Conservation (phyloP, 495 filamentous ascomycete genomes). For the Neurospora discreta region DNA sequence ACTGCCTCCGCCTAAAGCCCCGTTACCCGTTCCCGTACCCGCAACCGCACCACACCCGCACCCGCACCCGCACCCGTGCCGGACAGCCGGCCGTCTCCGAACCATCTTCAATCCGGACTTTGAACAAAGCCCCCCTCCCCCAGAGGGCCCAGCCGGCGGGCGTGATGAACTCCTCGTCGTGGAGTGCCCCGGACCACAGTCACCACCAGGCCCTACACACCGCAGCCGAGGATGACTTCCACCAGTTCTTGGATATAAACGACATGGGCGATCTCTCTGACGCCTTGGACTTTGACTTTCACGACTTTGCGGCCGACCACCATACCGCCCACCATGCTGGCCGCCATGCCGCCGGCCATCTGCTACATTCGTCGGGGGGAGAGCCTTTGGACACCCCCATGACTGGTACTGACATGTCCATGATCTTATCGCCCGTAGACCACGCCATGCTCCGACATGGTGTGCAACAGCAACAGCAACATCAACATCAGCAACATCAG, state of each 20-base stretch:
- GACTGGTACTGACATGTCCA: slow-evolving; percentile 32
- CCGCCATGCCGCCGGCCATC: slow-evolving; percentile 16
- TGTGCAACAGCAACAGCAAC: background rate
- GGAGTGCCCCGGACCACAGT: slow-evolving; percentile 37
- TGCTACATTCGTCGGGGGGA: slow-evolving; percentile 27
- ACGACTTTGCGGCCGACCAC: slow-evolving; percentile 27
- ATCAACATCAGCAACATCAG: slow-evolving; percentile 24
- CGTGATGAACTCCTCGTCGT: slow-evolving; percentile 36
- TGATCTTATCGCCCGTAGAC: slow-evolving; percentile 28
- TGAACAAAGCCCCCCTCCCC: background rate
- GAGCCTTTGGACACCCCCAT: slow-evolving; percentile 40
- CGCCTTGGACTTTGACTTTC: slow-evolving; percentile 38
- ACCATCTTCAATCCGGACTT: background rate
- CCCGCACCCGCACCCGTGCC: background rate
- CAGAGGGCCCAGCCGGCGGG: slow-evolving; percentile 1
- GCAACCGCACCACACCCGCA: background rate
- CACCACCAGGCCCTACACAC: slow-evolving; percentile 21
- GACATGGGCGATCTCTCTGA: slow-evolving; percentile 35
- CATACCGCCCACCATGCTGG: background rate
- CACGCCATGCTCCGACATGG: slow-evolving; percentile 11
- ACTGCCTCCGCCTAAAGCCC: background rate
- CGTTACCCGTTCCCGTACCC: background rate
- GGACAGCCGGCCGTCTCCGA: background rate
- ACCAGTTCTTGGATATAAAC: slow-evolving; percentile 44
- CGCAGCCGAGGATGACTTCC: slow-evolving; percentile 39